Evolutionary conservation across 495 filamentous ascomycete genomes (phyloP).

Genomic region (Jackrogersella multiformis): DNA sequence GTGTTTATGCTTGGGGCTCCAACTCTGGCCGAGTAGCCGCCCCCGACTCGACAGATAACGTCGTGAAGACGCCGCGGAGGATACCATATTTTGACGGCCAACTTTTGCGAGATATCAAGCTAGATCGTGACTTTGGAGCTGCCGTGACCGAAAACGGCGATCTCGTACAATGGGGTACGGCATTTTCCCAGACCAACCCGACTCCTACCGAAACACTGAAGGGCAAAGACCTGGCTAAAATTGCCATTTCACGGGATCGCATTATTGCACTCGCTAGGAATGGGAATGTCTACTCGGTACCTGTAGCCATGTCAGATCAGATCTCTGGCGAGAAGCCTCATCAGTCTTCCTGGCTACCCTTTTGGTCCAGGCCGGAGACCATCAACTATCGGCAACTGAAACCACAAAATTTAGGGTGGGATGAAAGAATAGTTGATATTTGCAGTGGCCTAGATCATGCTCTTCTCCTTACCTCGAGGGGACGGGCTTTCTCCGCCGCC

Average conservation of each 20-base stretch:
- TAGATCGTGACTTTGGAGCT: slow-evolving; percentile 83
- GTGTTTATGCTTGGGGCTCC: slow-evolving; percentile 91
- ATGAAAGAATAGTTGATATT: slow-evolving; percentile 78
- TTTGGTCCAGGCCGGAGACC: slow-evolving; percentile 67
- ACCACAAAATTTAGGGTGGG: slow-evolving; percentile 71
- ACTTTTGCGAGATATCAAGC: slow-evolving; percentile 85
- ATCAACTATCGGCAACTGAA: slow-evolving; percentile 74
- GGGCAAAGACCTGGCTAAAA: slow-evolving; percentile 79
- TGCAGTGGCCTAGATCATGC: slow-evolving; percentile 83
- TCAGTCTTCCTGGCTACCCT: slow-evolving; percentile 74
- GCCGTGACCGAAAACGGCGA: slow-evolving; percentile 90
- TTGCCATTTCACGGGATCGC: slow-evolving; percentile 80
- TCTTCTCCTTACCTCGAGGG: slow-evolving; percentile 82
- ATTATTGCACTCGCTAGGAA: slow-evolving; percentile 79
- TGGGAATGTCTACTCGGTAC: slow-evolving; percentile 87
- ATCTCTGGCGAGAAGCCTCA: slow-evolving; percentile 62
- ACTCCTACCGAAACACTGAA: slow-evolving; percentile 75
- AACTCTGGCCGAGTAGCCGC: slow-evolving; percentile 87
- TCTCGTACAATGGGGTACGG: slow-evolving; percentile 89
- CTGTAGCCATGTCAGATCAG: slow-evolving; percentile 79
- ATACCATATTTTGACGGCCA: slow-evolving; percentile 86
- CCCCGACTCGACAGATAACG: slow-evolving; percentile 77
- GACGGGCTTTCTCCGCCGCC: slow-evolving; percentile 86
- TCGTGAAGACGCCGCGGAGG: slow-evolving; percentile 81
- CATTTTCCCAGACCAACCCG: slow-evolving; percentile 62